phyloP scores from a whole-genome alignment of 2,329 filamentous ascomycete genomes.

The Magnaporthiopsis incrustans region DNA sequence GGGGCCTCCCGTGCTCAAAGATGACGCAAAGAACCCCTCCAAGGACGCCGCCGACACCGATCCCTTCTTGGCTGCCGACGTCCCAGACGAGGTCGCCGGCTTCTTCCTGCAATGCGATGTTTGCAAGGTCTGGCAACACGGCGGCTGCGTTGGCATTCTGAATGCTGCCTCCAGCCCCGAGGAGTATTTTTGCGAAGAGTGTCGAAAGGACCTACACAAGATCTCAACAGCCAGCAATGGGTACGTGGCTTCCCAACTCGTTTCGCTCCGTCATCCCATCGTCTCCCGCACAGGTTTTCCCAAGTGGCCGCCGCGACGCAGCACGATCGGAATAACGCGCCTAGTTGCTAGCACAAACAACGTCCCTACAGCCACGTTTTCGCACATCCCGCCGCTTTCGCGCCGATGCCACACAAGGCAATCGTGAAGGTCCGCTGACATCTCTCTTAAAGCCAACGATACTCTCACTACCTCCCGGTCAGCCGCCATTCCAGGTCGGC shows the following conservation, averaged over 20 bases:
- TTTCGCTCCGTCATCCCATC: slow-evolving; percentile 13
- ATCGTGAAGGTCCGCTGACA: background rate
- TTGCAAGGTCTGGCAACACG: slow-evolving; percentile 98
- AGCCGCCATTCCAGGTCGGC: slow-evolving; percentile 52
- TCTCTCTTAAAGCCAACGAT: slow-evolving; percentile 24
- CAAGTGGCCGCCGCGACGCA: background rate
- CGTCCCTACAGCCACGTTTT: background rate
- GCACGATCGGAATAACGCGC: background rate
- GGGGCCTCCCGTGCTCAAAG: slow-evolving; percentile 57
- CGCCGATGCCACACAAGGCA: background rate
- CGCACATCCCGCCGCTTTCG: background rate
- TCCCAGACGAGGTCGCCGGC: slow-evolving; percentile 80
- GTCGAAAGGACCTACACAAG: slow-evolving; percentile 83
- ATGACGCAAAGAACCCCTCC: slow-evolving; percentile 39
- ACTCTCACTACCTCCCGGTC: slow-evolving; percentile 57
- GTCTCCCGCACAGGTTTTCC: background rate
- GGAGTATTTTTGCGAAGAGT: slow-evolving; percentile 96
- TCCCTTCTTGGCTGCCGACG: slow-evolving; percentile 50
- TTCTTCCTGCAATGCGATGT: slow-evolving; percentile 97
- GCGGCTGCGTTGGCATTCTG: slow-evolving; percentile 94
- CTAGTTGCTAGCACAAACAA: background rate
- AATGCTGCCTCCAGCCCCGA: slow-evolving; percentile 89
- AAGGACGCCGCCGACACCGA: slow-evolving; percentile 52
- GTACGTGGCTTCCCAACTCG: slow-evolving; percentile 45
- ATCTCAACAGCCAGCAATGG: slow-evolving; percentile 74